Evolutionary conservation across 2,329 filamentous ascomycete genomes (phyloP).

Genomic region (Elsinoe australis): DNA sequence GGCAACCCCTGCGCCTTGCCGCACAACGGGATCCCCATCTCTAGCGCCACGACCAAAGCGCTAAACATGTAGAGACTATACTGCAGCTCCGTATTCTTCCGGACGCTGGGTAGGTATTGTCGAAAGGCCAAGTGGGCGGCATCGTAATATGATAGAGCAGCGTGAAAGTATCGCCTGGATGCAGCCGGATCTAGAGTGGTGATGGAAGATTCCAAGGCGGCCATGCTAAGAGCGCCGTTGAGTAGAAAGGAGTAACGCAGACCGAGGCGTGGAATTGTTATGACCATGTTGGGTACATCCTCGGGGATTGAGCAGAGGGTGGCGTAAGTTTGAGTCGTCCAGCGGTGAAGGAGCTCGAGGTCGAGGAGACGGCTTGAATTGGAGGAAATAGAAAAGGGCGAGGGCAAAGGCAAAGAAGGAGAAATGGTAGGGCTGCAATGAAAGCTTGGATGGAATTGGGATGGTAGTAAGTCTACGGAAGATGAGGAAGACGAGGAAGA

Average conservation of each 20-base stretch:
- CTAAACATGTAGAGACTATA: conserved; percentile 12
- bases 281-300: neutral
- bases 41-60: conserved; percentile 4
- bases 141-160: conserved; percentile 3
- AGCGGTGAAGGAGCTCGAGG: conserved; percentile 17
- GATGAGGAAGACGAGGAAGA: neutral
- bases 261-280: neutral
- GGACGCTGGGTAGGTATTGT: neutral
- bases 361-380: conserved; percentile 8
- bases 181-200: neutral
- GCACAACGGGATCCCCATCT: conserved; percentile 4
- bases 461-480: too few relatives aligned
- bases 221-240: conserved; percentile 8
- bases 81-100: neutral
- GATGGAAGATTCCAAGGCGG: conserved; percentile 9
- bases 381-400: neutral
- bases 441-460: neutral
- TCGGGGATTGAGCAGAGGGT: conserved; percentile 6
- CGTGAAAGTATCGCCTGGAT: conserved; percentile 1
- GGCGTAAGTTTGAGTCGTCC: conserved; percentile 7
- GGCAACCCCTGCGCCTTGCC: neutral
- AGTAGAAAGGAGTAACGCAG: conserved; percentile 11
- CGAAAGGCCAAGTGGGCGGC: neutral
- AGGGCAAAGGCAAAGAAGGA: neutral
- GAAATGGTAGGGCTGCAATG: neutral